Conservation (phyloP, 2,329 filamentous ascomycete genomes). For the Penicillium capsulatum region DNA sequence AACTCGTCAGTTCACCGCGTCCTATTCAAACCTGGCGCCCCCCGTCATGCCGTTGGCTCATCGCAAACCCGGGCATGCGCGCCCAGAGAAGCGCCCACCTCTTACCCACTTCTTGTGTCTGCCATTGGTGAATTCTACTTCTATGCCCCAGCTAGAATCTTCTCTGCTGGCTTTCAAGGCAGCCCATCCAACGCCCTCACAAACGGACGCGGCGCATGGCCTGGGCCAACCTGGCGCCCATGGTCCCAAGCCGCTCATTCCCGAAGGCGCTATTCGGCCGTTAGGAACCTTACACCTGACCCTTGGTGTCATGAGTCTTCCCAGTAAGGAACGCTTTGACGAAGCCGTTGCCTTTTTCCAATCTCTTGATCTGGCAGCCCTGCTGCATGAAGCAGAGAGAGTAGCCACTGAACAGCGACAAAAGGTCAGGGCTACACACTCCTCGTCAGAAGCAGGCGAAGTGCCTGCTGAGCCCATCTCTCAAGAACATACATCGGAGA, state of each 20-base stretch:
- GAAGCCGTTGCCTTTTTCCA: constrained; percentile 46
- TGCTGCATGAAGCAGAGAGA: constrained; percentile 38
- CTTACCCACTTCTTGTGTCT: constrained; percentile 47
- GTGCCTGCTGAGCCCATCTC: background rate
- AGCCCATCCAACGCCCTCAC: constrained; percentile 2
- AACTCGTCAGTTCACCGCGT: background rate
- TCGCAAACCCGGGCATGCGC: constrained; percentile 8
- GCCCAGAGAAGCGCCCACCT: constrained; percentile 28
- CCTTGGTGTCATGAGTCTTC: constrained; percentile 76
- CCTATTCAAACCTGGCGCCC: background rate
- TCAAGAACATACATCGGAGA: background rate
- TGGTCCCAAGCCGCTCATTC: constrained; percentile 49
- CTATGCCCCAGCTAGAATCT: constrained; percentile 61
- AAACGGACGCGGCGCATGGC: background rate
- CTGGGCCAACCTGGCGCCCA: constrained; percentile 12
- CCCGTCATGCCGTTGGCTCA: constrained; percentile 11
- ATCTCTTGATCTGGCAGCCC: constrained; percentile 41
- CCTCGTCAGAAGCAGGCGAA: background rate
- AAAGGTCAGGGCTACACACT: background rate
- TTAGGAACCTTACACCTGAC: constrained; percentile 80
- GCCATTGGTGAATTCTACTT: constrained; percentile 59
- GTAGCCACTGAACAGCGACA: constrained; percentile 8
- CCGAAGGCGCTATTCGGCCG: constrained; percentile 66
- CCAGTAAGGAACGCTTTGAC: constrained; percentile 47
- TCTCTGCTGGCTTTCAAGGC: constrained; percentile 60